phyloP scores from a whole-genome alignment of 441 rosid species.

The Pelargonium myrrhifolium region DNA sequence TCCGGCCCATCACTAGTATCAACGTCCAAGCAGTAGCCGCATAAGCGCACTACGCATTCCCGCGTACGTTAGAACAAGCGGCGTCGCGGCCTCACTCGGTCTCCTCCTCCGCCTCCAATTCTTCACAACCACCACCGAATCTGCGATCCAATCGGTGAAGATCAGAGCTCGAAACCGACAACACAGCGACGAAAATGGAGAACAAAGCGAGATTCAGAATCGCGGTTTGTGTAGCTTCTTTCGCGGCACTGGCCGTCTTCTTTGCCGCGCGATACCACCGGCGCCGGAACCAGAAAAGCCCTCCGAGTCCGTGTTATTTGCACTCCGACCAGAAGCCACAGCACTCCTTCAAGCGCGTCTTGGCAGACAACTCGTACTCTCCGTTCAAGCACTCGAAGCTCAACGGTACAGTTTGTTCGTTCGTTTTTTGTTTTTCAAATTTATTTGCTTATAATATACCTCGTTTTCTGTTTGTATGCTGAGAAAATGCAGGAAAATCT shows the following conservation, averaged over 20 bases:
- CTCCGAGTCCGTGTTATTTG: conserved; percentile 42
- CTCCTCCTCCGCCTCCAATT: not conserved
- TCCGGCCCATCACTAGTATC: not conserved
- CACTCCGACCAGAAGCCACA: conserved; percentile 64
- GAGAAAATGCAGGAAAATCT: not conserved
- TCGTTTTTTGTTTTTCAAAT: not conserved
- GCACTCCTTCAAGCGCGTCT: conserved; percentile 56
- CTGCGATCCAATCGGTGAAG: not conserved
- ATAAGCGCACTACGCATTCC: conserved; percentile 3
- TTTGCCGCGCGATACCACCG: conserved; percentile 34
- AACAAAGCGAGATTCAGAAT: conserved; percentile 32
- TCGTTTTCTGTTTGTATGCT: conserved; percentile 7
- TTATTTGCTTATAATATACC: not conserved
- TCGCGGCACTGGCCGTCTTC: conserved; percentile 40
- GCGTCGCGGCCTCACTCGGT: conserved; percentile 6
- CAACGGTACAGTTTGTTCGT: conserved; percentile 25
- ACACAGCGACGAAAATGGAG: conserved; percentile 22
- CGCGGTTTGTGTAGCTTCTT: conserved; percentile 37
- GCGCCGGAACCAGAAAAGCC: conserved; percentile 33
- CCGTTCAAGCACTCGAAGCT: conserved; percentile 57
- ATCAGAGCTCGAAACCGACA: not conserved
- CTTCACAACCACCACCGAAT: not conserved
- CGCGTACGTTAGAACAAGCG: not conserved
- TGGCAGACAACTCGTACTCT: conserved; percentile 77
- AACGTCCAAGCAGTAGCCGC: not conserved